These are phyloP conservation scores for Neurospora sp. DNA, from an alignment of 495 filamentous ascomycete genomes.

Conservation along the genomic window DNA sequence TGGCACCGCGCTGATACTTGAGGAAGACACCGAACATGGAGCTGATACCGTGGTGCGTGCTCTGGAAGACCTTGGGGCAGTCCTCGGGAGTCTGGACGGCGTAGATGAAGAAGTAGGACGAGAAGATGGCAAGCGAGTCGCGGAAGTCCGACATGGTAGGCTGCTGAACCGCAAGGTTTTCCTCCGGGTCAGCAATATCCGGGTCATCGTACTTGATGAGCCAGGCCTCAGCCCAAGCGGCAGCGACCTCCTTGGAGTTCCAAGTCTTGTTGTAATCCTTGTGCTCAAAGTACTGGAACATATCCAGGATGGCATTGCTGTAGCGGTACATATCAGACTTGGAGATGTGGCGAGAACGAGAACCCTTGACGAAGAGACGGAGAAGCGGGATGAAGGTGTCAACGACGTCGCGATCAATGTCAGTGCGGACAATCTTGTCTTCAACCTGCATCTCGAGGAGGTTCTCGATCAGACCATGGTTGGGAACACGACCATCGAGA, in stretches of 20 bases:
- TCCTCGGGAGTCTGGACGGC: conserved; percentile 53
- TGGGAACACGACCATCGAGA: conserved; percentile 51
- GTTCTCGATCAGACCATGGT: conserved; percentile 53
- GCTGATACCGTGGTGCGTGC: conserved; percentile 54
- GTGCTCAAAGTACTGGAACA: conserved; percentile 20
- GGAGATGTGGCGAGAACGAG: conserved; percentile 12
- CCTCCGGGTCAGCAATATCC: conserved; percentile 38
- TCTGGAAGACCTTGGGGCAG: conserved; percentile 56
- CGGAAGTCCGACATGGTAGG: conserved; percentile 49
- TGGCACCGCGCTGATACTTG: conserved; percentile 51
- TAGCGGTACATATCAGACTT: conserved; percentile 10
- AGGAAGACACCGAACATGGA: conserved; percentile 57
- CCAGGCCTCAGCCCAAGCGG: conserved; percentile 53
- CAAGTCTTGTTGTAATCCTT: conserved; percentile 52
- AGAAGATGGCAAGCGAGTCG: conserved; percentile 50
- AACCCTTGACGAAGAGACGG: conserved; percentile 42
- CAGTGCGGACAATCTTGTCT: conserved; percentile 39
- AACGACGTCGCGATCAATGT: conserved; percentile 41
- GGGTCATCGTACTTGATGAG: conserved; percentile 42
- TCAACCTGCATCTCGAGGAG: conserved; percentile 52
- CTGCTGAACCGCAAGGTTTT: conserved; percentile 49
- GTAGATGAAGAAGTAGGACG: conserved; percentile 59
- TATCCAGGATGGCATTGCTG: conserved; percentile 15
- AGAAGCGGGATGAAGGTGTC: conserved; percentile 54
- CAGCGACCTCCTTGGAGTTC: conserved; percentile 50